These are phyloP conservation scores for Rhodotorula sp. DNA, from an alignment of 1,284 basidiomycete species.

Conservation along the genomic window DNA sequence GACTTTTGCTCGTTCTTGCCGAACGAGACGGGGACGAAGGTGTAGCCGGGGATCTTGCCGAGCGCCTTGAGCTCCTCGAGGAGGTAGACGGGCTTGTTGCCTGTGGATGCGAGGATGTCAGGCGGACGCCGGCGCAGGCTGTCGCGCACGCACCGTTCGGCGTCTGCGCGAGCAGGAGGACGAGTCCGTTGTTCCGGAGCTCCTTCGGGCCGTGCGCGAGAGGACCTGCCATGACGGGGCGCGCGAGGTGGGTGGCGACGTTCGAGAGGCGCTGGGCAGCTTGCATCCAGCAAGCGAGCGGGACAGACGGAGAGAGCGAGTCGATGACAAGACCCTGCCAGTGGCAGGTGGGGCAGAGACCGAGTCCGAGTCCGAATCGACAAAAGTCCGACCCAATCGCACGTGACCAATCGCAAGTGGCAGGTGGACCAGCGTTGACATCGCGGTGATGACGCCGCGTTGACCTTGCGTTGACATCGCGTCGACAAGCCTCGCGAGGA, in stretches of 20 bases:
- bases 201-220: constrained; percentile 21
- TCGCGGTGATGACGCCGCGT: no score
- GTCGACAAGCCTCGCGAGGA: no score
- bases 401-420: no score
- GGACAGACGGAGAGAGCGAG: background rate
- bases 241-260: background rate
- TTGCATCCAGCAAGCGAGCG: background rate
- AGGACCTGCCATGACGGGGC: background rate
- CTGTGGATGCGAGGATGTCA: background rate
- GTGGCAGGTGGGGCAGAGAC: background rate
- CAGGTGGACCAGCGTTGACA: no score
- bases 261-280: background rate
- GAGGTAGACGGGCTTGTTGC: constrained; percentile 17
- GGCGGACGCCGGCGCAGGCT: background rate
- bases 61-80: constrained; percentile 32
- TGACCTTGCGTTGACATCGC: no score
- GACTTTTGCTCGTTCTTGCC: constrained; percentile 27
- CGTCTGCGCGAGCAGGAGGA: constrained; percentile 12
- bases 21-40: constrained; percentile 20
- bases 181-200: constrained; percentile 15
- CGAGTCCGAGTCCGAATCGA: no score
- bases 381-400: no score
- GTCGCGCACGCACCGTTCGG: background rate
- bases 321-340: background rate
- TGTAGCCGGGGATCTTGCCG: background rate